Conservation (phyloP, 768 basidiomycete genomes). For the Boletus rufocinnamomeus region DNA sequence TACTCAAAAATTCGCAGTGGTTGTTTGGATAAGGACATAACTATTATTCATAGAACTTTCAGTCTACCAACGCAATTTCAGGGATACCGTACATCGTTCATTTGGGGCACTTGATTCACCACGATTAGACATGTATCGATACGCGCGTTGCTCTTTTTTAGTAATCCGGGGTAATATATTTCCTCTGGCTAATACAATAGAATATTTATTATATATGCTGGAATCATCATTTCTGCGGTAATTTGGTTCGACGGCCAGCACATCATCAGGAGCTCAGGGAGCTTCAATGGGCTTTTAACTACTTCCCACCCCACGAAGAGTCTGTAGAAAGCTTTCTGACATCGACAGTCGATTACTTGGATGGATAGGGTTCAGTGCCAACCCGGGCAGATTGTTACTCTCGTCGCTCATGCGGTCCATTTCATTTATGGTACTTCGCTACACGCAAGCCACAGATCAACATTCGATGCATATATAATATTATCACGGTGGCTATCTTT, state of each 20-base stretch:
- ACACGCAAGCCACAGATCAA: neutral
- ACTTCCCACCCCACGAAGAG: neutral
- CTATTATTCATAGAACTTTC: neutral
- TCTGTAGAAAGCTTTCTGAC: neutral
- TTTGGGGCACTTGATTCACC: neutral
- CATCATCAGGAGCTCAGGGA: neutral
- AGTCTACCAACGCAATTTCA: neutral
- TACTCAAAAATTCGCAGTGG: too few relatives aligned
- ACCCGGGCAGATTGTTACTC: neutral
- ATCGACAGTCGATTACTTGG: neutral
- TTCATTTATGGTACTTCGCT: neutral
- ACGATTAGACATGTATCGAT: slow-evolving; percentile 13
- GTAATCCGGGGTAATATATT: neutral
- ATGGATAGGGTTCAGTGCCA: neutral
- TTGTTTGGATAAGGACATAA: too few relatives aligned
- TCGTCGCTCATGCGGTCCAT: neutral
- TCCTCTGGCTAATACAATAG: neutral
- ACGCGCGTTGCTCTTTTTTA: neutral
- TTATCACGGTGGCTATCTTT: neutral
- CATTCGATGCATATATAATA: neutral
- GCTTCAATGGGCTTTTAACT: neutral
- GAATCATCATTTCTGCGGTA: neutral
- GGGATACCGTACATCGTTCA: neutral
- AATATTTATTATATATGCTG: neutral
- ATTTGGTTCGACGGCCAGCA: neutral